Evolutionary conservation across 2,329 filamentous ascomycete genomes (phyloP).

Genomic region (Fusarium coffeatum): DNA sequence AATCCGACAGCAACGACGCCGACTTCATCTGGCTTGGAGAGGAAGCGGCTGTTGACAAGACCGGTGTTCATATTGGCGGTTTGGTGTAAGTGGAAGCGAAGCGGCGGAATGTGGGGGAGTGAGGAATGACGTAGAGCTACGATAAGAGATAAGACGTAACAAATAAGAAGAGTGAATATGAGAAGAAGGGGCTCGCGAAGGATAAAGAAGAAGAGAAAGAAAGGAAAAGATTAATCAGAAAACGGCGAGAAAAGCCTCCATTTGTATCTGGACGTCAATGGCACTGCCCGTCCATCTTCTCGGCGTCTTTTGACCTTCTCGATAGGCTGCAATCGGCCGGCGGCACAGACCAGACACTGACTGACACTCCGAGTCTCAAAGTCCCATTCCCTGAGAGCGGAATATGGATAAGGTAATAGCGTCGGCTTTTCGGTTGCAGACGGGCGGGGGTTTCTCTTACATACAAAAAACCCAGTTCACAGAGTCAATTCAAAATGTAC

Average conservation of each 20-base stretch:
- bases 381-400: slow-evolving; percentile 26
- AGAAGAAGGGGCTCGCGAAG: not conserved
- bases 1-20: slow-evolving; percentile 96
- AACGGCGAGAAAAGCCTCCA: slow-evolving; percentile 21
- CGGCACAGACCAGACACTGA: slow-evolving; percentile 22
- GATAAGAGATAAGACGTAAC: slow-evolving; percentile 28
- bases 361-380: not conserved
- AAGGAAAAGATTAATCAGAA: not conserved
- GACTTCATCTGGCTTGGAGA: slow-evolving; percentile 81
- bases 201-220: not conserved
- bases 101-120: slow-evolving; percentile 36
- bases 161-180: slow-evolving; percentile 3
- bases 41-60: slow-evolving; percentile 76
- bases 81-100: slow-evolving; percentile 34
- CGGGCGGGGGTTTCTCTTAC: slow-evolving; percentile 37
- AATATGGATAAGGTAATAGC: slow-evolving; percentile 44
- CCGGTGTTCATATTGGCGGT: slow-evolving; percentile 61
- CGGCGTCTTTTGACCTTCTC: slow-evolving; percentile 21
- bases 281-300: slow-evolving; percentile 31
- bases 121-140: slow-evolving; percentile 41
- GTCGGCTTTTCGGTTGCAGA: slow-evolving; percentile 24
- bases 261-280: slow-evolving; percentile 39
- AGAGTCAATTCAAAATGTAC: not conserved
- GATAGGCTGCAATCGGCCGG: slow-evolving; percentile 46
- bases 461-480: not conserved